Evolutionary conservation across 2,329 filamentous ascomycete genomes (phyloP).

Genomic region (Daldinia eschscholtzii): DNA sequence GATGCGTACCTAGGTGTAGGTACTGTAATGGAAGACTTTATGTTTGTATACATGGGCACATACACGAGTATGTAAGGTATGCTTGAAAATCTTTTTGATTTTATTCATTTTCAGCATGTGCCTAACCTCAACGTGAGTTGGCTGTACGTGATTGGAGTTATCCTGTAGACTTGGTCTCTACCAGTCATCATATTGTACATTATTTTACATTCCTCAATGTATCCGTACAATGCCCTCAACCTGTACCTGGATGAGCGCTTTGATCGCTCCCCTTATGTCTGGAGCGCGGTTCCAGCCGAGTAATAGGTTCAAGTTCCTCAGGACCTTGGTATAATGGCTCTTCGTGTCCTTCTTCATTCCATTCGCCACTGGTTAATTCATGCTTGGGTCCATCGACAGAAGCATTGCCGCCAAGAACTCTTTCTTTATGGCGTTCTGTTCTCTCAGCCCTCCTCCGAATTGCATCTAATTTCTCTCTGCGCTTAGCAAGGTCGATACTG

Average conservation of each 20-base stretch:
- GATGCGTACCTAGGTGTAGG: no score
- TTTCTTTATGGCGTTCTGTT: constrained; percentile 38
- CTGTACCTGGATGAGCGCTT: neutral
- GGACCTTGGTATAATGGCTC: constrained; percentile 50
- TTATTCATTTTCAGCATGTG: neutral
- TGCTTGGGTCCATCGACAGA: constrained; percentile 17
- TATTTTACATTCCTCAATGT: constrained; percentile 19
- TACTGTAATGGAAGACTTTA: no score
- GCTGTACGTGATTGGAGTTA: constrained; percentile 16
- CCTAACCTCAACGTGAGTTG: neutral
- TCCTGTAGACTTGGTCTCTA: constrained; percentile 6
- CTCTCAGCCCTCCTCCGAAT: constrained; percentile 45
- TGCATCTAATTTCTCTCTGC: constrained; percentile 49
- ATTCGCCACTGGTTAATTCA: constrained; percentile 50
- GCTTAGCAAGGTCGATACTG: constrained; percentile 58
- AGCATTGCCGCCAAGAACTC: constrained; percentile 43
- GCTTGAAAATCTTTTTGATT: no score
- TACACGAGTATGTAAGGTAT: no score
- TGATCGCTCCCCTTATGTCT: neutral
- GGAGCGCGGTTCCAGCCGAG: constrained; percentile 8
- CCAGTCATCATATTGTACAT: constrained; percentile 2
- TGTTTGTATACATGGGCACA: no score
- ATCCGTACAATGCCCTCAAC: constrained; percentile 13
- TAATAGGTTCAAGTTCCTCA: constrained; percentile 35
- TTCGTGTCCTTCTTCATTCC: constrained; percentile 54